Percentiles rank a stretch among this genome's conserved stretches.
These are phyloP conservation scores for Thielaviopsis punctulata DNA, from an alignment of 2,329 filamentous ascomycete species.

Conservation along the genomic window DNA sequence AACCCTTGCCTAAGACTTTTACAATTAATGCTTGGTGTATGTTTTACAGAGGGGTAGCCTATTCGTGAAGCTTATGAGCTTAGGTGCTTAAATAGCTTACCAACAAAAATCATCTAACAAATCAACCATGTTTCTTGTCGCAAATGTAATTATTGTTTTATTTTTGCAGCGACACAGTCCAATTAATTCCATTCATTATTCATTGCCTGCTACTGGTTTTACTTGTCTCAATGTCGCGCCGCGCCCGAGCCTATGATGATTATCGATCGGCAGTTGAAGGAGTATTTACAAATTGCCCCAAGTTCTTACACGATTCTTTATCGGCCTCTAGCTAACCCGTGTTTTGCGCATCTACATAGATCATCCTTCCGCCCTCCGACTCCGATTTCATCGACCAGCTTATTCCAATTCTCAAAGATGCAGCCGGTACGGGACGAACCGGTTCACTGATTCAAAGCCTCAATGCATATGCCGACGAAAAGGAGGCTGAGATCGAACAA, in stretches of 20 bases:
- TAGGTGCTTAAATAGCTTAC: too few species aligned
- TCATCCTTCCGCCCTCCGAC: constrained; percentile 81
- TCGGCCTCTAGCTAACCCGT: neutral
- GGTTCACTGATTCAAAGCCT: constrained; percentile 13
- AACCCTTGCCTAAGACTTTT: neutral
- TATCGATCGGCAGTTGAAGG: constrained; percentile 30
- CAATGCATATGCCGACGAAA: constrained; percentile 59
- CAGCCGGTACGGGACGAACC: constrained; percentile 39
- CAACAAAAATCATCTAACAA: too few species aligned
- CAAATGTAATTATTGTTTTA: too few species aligned
- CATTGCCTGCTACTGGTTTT: neutral
- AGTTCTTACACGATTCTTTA: neutral
- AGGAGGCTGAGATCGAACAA: constrained; percentile 79
- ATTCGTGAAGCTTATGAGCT: too few species aligned
- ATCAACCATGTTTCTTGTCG: too few species aligned
- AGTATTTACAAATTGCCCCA: constrained; percentile 17
- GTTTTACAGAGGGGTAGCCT: too few species aligned
- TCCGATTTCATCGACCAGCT: constrained; percentile 90
- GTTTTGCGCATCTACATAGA: constrained; percentile 33
- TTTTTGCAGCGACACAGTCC: neutral
- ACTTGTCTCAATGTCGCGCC: constrained; percentile 24
- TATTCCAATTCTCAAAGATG: constrained; percentile 87
- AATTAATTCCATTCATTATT: neutral
- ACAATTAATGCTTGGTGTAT: neutral
- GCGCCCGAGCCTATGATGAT: constrained; percentile 28